Evolutionary conservation across 2,329 filamentous ascomycete species (phyloP), one percentile per base, ranked within the genome.

Genomic region (Seiridium cupressi): DNA sequence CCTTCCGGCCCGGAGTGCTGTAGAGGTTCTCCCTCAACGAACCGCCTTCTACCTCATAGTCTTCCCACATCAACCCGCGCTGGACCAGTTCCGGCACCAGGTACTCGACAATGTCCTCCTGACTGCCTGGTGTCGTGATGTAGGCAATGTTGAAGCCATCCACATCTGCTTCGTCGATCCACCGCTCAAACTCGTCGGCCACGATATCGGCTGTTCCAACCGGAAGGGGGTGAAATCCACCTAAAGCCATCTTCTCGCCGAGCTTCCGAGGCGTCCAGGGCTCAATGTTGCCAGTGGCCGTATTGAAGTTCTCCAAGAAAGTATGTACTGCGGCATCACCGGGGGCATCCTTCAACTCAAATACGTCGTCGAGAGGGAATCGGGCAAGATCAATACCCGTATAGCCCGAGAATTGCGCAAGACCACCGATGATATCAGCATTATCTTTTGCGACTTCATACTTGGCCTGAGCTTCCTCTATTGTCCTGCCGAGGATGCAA

Each of bases 331-430:
- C 59, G 3, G 55, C 55, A 32, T 58, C 55, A 32, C 55, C 35
- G 11, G 55, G 55, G 9, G 53, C 59, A 46, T 60, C 55, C 8
- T 61, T 53, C 7, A 61, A 32, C 48, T 61, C 55, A 34, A 69
- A 67, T 34, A 58, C 60, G 38, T 69, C 64, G 57, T 70, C 69
- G 6, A 65, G 61, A 35, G 55, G 62, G 42, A 64, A 69, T n/a
- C 46, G 31, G 34, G 56, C 48, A 5, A 71, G 57, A 57, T 71
- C 69, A 32, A 70, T 63, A 51, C 68, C 68, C 3, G 66, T 68
- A 56, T 63, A 67, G 44, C 66, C 66, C 11, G 61, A 62, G 61
- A 69, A 69, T 10, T 66, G 66, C 3, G 69, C 67, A 1, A 70
- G 64, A 0, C 63, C 65, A 18, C 68, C 69, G 8, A 63, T 58